Evolutionary conservation across 495 filamentous ascomycete species (phyloP), one percentile per base, ranked within the genome.

Genomic region (Niebla homalea): DNA sequence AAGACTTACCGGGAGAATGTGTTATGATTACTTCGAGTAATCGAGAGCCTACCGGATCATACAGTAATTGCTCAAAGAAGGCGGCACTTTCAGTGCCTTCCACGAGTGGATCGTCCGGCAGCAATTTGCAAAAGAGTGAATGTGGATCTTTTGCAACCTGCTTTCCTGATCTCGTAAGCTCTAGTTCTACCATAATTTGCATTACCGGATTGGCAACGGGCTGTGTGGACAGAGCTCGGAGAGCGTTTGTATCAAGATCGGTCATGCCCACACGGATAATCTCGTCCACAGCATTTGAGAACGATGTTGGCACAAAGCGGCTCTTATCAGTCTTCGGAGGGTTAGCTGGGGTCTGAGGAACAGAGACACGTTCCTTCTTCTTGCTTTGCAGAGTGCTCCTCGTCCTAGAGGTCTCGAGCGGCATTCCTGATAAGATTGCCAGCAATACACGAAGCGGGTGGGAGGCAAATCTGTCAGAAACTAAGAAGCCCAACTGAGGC

Each of bases 391-490:
- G 68, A 14, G 90, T 63, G 5, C 81, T 82, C 43, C 76, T 79
- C 12, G 74, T 81, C 12, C 79, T 72, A 0, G 74, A 64, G 48
- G 81, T 65, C 46, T 80, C 75, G 2, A 94, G 69, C 0, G 89
- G 80, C 54, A 83, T 75, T 10, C 93, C 92, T 0, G 90, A 85
- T 22, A 98, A 74, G 2, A 97, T 79, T 0, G 96, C 64, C 2
- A 98, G 71, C 3, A 98, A 70, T 0, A 94, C 83, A 48, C 92
- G 76, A 20, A 98, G 73, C 0, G 83, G 84, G 64, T 98, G 92
- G 10, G 92, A 98, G 10, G 88, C 92, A 61, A 90, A 97, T 42
- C 76, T 71, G 57, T 97, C 85, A 0, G 86, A 87, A 61, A 97
- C 73, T 5, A 97, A 68, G 56, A 78, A 89, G n/a, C 83, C 80